Base-by-base conservation (phyloP, 2,329 filamentous ascomycete species). In the Coleophoma cylindrospora region DNA sequence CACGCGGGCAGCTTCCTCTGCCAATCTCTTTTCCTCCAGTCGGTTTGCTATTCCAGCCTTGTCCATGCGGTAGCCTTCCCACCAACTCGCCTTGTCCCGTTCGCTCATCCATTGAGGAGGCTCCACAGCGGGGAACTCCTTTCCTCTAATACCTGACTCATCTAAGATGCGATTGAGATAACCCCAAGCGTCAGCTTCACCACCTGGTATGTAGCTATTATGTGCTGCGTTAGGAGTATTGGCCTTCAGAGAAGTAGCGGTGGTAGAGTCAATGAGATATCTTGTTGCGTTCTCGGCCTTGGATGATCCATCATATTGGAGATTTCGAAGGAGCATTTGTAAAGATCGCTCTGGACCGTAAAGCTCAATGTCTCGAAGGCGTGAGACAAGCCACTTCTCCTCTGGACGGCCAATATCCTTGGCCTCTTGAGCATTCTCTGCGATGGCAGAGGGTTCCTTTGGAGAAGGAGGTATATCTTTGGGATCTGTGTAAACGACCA, bases 71-170 rank as follows among this genome's bases (percentile, higher is more conserved):
- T 72, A 75, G 0, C 76, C 77, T 11, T 72, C 63, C 67, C 73
- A 75, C 79, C 79, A 83, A 54, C 79, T 73, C 10, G 71, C 67
- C 53, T 71, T 71, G 33, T 73, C 73, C 3, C 71, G 63, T 33
- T 76, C 69, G 19, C 72, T 65, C 55, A 82, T 70, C 71, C 77
- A 80, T 15, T 72, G 70, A 1, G 80, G 78, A 3, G 80, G 75
- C 40, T 76, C 70, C 1, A 61, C 73, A 2, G 78, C 65, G 13
- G 77, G 79, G 52, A 70, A 78, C 7, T 75, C 69, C 52, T 74
- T 72, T 48, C 68, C 68, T 41, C 68, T 68, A 9, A 80, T 61
- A 27, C 27, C 27, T 27, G 27, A 27, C 37, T 66, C 61, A 33
- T 68, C 69, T 27, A 65, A 51, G 19, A 61, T 55, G 14, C 50